These are phyloP conservation scores for Prunus davidiana DNA, from an alignment of 306 rosid genomes.

Conservation along the genomic window DNA sequence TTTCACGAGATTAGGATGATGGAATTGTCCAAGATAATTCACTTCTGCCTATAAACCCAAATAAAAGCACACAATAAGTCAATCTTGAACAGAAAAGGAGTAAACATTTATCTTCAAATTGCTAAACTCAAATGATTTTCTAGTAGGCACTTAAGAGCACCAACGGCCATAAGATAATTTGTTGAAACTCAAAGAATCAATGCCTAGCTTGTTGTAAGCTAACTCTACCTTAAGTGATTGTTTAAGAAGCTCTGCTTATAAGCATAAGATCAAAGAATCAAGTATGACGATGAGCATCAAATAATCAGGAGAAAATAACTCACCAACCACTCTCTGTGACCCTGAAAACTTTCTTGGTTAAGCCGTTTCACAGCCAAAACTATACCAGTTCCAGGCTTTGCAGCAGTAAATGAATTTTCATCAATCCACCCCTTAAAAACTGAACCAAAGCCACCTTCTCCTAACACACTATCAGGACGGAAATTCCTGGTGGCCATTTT, in stretches of 20 bases:
- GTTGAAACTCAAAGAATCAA: neutral
- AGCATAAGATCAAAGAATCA: neutral
- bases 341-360: slow-evolving; percentile 47
- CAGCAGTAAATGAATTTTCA: slow-evolving; percentile 43
- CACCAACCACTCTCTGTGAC: slow-evolving; percentile 58
- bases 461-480: slow-evolving; percentile 53
- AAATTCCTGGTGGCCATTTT: slow-evolving; percentile 47
- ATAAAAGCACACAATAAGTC: slow-evolving; percentile 4
- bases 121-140: neutral
- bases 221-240: slow-evolving; percentile 3
- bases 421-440: slow-evolving; percentile 59
- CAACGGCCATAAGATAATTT: neutral
- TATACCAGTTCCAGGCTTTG: slow-evolving; percentile 51
- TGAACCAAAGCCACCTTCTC: slow-evolving; percentile 57
- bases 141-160: neutral
- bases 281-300: neutral
- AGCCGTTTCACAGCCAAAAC: slow-evolving; percentile 53
- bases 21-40: slow-evolving; percentile 49
- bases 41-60: slow-evolving; percentile 45
- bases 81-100: neutral
- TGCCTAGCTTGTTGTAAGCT: neutral
- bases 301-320: slow-evolving; percentile 13
- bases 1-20: slow-evolving; percentile 45
- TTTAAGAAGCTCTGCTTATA: neutral
- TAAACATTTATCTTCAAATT: neutral